phyloP scores from a whole-genome alignment of 2,329 filamentous ascomycete species.

The Talaromyces atroroseus region DNA sequence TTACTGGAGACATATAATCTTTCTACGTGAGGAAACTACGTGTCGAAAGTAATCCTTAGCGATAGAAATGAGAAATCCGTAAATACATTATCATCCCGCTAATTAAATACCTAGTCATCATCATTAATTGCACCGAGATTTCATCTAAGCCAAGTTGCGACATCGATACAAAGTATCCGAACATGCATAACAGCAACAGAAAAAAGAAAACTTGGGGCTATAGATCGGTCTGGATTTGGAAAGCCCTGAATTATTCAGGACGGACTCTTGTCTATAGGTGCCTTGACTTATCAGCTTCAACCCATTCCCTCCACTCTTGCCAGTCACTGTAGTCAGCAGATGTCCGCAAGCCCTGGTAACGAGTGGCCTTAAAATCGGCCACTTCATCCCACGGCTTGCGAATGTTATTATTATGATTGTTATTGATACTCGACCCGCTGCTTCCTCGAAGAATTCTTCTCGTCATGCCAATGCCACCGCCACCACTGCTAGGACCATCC shows the following conservation, averaged over 20 bases:
- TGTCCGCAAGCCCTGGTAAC: conserved; percentile 81
- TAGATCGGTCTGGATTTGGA: neutral
- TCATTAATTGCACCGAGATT: neutral
- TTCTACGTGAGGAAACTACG: neutral
- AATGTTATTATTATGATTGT: conserved; percentile 12
- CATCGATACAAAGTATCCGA: neutral
- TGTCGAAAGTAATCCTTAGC: neutral
- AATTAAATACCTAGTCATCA: neutral
- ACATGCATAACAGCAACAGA: neutral
- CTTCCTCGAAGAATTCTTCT: conserved; percentile 36
- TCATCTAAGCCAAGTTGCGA: neutral
- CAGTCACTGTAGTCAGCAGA: conserved; percentile 67
- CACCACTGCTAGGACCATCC: conserved; percentile 52
- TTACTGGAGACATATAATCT: too few species aligned
- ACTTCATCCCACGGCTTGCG: conserved; percentile 65
- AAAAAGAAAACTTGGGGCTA: neutral
- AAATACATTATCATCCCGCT: neutral
- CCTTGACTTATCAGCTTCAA: conserved; percentile 23
- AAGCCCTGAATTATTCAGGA: too few species aligned
- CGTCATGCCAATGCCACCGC: conserved; percentile 30
- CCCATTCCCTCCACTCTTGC: conserved; percentile 74
- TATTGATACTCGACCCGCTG: conserved; percentile 8
- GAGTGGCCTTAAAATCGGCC: conserved; percentile 64
- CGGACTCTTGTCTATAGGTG: neutral
- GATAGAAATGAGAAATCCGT: neutral